Evolutionary conservation across 2,329 filamentous ascomycete species (phyloP), one percentile per base, ranked within the genome.

Genomic region (Juglanconis sp.): DNA sequence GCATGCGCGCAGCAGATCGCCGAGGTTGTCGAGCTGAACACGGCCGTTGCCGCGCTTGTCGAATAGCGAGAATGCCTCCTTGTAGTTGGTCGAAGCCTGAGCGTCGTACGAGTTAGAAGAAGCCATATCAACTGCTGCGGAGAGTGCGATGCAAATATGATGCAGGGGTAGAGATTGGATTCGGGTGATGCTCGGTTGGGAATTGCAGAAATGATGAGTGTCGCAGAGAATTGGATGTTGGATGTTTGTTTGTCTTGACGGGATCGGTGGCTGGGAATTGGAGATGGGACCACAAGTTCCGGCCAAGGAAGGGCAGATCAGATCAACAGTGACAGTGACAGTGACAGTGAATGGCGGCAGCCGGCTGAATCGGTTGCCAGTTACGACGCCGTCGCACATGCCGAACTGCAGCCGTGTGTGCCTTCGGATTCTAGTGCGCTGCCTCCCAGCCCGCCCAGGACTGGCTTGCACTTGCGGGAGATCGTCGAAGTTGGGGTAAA

Each of bases 41-140:
- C 93, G 93, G 73, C 94, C 93, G 74, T 91, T 96, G 74, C 95
- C 95, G 77, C 95, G 94, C 88, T 97, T 98, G 85, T 99, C 95
- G 83, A 98, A 99, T 76, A 99, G 90, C 71, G 93, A 93, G 80
- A 99, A 99, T 69, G 95, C 95, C 88, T 99, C 95, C 84, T 98
- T 98, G 91, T 98, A 99, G 89, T 99, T 98, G 81, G 94, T 98
- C 64, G 84, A 87, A 76, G 86, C 86, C 86, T 88, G 84, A 51
- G 76, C 71, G 64, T 82, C 80, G 68, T 73, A 79, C 4, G 46
- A 11, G 63, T 79, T 72, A 72, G 83, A 82, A 82, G 81, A 79
- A 70, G 77, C 68, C 79, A 81, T 82, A 64, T 13, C 36, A 40
- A 10, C 24, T 57, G 31, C 51, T 42, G 59, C n/a, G 54, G 55